Base-by-base conservation (phyloP, 768 basidiomycete genomes). In the Filobasidium floriforme region DNA sequence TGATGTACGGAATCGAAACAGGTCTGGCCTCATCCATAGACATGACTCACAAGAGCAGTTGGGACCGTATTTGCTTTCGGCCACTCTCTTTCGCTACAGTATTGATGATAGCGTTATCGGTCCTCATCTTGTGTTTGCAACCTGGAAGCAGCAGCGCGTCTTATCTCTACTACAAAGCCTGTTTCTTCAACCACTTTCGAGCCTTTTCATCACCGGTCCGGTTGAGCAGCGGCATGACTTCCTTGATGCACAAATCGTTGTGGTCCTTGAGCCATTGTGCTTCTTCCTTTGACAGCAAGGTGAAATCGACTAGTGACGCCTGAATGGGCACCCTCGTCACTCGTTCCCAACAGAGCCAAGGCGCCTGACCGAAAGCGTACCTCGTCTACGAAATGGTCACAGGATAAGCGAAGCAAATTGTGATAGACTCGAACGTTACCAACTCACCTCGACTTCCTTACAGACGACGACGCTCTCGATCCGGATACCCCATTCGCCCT, bases 301-400 rank as follows among this genome's bases (percentile, higher is more conserved):
- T 82, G 57, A 86, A 88, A 74, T 90, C 88, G 61, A 97, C 87
- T 86, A 98, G 88, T 71, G 85, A 83, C 1, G 89, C 89, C 78
- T 92, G 89, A 73, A 97, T 96, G 3, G 94, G 94, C 11, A 97
- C 79, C 14, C 69, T 71, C 1, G 93, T 94, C 71, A 97, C 81
- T 4, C 92, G 87, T 78, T 93, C 90, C 76, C 94, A 97, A 9
- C 88, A 89, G 41, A 91, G 84, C 91, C 91, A 97, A 24, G 54
- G 54, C 28, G 84, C 80, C 71, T 87, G 88, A 68, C 85, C 88
- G 75, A 86, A 88, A 69, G 85, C 82, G 69, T 84, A 83, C 79
- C 82, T 86, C 41, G 89, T 90, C 87, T 89, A 70, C 41, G 64
- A 37, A 9, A 37, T 9, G 32, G 55, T 52, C 6, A 49, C 14